phyloP scores from a whole-genome alignment of 352 stramenopile species.

The Phytophthora brassicae region DNA sequence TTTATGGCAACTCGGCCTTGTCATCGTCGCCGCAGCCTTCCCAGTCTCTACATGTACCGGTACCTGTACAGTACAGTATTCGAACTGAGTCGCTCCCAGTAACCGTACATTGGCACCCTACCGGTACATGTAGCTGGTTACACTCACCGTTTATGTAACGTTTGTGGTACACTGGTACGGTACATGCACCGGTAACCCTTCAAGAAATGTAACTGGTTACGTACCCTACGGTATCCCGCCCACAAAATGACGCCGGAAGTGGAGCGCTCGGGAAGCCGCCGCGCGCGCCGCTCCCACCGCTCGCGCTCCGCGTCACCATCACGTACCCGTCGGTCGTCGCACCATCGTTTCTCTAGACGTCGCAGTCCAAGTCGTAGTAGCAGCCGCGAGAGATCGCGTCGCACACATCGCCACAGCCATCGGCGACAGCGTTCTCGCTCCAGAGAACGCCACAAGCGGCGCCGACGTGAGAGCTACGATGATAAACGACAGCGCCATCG shows the following conservation, averaged over 20 bases:
- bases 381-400: slow-evolving; percentile 36
- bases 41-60: no score
- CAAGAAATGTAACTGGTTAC: no score
- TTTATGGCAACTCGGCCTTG: no score
- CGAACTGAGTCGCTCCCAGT: no score
- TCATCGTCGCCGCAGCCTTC: no score
- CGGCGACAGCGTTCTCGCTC: slow-evolving; percentile 29
- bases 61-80: no score
- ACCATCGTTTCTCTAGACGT: slow-evolving; percentile 23
- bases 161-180: no score
- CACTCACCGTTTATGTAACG: no score
- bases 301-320: slow-evolving; percentile 10
- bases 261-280: background rate
- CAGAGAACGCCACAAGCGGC: slow-evolving; percentile 31
- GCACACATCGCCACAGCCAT: slow-evolving; percentile 19
- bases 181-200: no score
- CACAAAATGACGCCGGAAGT: background rate
- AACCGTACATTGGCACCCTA: no score
- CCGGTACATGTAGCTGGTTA: no score
- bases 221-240: no score
- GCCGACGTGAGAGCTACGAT: slow-evolving; percentile 14
- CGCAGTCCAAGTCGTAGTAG: slow-evolving; percentile 27
- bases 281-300: slow-evolving; percentile 12
- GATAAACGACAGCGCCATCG: slow-evolving; percentile 4
- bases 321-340: slow-evolving; percentile 17